Base-by-base conservation (phyloP, 73 alveolate species). In the Tetrahymena elliotti region DNA sequence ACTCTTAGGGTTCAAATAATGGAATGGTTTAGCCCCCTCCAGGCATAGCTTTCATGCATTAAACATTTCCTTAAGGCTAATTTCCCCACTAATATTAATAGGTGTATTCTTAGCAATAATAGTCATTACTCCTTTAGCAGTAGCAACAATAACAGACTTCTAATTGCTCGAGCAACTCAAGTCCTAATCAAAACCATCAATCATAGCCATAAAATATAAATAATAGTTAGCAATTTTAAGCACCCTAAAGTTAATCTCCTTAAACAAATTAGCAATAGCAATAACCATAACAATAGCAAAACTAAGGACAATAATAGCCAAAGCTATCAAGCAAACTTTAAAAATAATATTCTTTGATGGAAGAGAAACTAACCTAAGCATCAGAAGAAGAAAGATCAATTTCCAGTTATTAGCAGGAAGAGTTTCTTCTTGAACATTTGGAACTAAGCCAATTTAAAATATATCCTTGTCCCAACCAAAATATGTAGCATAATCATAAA, bases 381-480 rank as follows among this genome's bases (percentile, higher is more conserved):
- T 68, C 88, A n/a, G 88, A 68, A 68, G 88, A 68, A 68, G 88
- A 68, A 27, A 68, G 88, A 68, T 68, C 88, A 3, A 68, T 68
- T 68, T 27, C 88, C 3, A 68, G 88, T 36, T 68, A 68, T 68
- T 68, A 68, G 33, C 22, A 68, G 36, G 88, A 68, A 27, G 88
- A 68, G n/a, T 68, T 18, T 10, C 36, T 68, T 27, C 33, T 68
- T 22, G 97, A 95, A 53, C 98, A 94, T 93, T 94, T 97, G 40
- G 98, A 97, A 93, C 92, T 97, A 13, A 84, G 93, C 83, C 52
- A 82, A 33, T 97, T 97, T 94, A 97, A 97, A 94, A 95, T 97
- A 41, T 95, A 97, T 38, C 97, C 98, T 22, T 97, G 99, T 94
- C 96, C 95, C 39, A 96, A 97, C 3, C 93, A 93, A 24, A 94